Conservation (phyloP, 495 filamentous ascomycete species). For the Hyaloscypha variabilis region DNA sequence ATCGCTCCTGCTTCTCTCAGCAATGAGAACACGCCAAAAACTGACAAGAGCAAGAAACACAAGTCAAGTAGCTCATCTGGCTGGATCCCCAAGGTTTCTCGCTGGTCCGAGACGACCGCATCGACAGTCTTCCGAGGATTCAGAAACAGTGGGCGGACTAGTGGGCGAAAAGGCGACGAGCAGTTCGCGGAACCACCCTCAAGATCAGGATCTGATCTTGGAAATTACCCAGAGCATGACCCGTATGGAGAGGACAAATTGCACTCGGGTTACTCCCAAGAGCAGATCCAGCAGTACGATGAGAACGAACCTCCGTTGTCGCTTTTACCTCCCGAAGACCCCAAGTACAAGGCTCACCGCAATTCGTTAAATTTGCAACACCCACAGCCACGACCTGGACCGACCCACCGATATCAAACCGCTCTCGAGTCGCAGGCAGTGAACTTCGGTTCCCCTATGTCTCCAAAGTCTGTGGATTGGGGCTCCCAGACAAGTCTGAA, state of each 20-base stretch:
- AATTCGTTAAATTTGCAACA: conserved; percentile 88
- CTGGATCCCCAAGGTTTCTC: conserved; percentile 85
- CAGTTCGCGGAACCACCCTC: conserved; percentile 49
- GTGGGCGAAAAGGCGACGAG: conserved; percentile 48
- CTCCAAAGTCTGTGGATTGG: conserved; percentile 76
- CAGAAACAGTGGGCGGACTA: conserved; percentile 49
- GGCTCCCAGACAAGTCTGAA: conserved; percentile 48
- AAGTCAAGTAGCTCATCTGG: conserved; percentile 88
- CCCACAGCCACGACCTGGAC: conserved; percentile 84
- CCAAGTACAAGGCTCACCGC: conserved; percentile 89
- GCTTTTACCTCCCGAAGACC: conserved; percentile 75
- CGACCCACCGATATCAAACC: conserved; percentile 79
- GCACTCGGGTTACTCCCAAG: conserved; percentile 62
- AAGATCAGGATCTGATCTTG: conserved; percentile 73
- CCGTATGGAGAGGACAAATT: conserved; percentile 72
- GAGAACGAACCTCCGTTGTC: conserved; percentile 62
- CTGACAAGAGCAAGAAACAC: conserved; percentile 83
- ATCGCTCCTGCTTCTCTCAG: conserved; percentile 59
- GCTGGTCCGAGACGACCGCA: conserved; percentile 95
- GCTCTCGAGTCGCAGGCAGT: conserved; percentile 80
- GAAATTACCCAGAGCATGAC: conserved; percentile 66
- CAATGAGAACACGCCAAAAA: conserved; percentile 75
- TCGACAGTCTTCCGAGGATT: conserved; percentile 60
- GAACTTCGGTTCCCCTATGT: conserved; percentile 64
- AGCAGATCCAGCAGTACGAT: conserved; percentile 31